Evolutionary conservation across 345 rosid species (phyloP), one percentile per base, ranked within the genome.

Genomic region (Lumnitzera littorea): DNA sequence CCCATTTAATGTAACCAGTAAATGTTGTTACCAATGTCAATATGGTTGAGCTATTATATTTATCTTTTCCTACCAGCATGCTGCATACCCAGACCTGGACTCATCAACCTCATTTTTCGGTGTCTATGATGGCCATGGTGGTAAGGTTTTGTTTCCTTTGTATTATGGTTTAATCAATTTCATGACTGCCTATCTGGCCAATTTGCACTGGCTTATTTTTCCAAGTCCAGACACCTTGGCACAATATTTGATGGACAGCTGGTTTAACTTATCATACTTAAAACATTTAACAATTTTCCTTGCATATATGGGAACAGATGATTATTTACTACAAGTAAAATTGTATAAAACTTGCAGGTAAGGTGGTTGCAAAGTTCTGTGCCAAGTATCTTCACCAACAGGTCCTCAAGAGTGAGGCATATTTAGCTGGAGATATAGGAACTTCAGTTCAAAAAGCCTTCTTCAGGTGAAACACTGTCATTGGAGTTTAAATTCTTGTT

Each of bases 111-210:
- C 96, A 10, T 91, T 94, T 87, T 90, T 88, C 68, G 97, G 99
- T 73, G 97, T 94, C 55, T 90, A 84, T 76, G 97, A 91, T 83
- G 99, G 97, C 58, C 99, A 94, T 74, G 99, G 99, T 87, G 97
- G 99, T 91, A 82, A 72, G 49, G 3, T 16, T 55, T 10, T 20
- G 24, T 27, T 55, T 60, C 13, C 47, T 23, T 12, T 50, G 61
- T 61, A 24, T 36, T 46, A 46, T 55, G 59, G 48, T 15, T 25
- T 12, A 48, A 36, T 9, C 11, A 4, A 4, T 36, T 4, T 6
- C 10, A 36, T 9, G 43, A 4, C 43, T 36, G 43, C 10, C 43
- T 36, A 36, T 36, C 7, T 36, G 43, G 5, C 43, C 43, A 5
- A 36, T 36, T 9, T 36, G 43, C 43, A 36, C 43, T 9, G 7